phyloP scores from a whole-genome alignment of 179 eudicot genomes.

The Gypsophila paniculata region DNA sequence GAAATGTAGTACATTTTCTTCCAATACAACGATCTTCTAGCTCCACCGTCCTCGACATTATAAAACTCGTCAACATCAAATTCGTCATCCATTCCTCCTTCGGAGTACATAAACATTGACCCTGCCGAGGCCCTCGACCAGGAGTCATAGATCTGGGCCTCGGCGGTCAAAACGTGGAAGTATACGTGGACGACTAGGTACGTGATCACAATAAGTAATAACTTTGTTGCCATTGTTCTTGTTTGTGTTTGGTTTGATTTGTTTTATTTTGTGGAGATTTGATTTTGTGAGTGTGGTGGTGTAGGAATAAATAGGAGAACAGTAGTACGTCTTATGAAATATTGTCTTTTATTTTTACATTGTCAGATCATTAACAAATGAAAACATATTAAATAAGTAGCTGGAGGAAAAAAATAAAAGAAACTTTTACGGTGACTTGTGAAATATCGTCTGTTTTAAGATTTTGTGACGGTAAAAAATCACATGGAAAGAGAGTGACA shows the following conservation, averaged over 20 bases:
- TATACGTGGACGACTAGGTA: constrained; percentile 1
- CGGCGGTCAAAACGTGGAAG: constrained; percentile 1
- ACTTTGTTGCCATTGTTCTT: constrained; percentile 9
- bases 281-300: not conserved
- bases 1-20: constrained; percentile 26
- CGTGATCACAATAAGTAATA: not conserved
- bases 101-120: constrained; percentile 5
- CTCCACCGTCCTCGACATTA: not conserved
- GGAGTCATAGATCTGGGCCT: constrained; percentile 16
- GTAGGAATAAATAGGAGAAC: not conserved
- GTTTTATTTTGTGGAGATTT: not conserved
- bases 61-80: not conserved
- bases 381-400: too few species aligned
- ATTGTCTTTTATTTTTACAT: too few species aligned
- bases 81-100: not conserved
- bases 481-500: not conserved
- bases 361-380: too few species aligned
- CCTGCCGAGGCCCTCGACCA: constrained; percentile 12
- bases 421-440: not conserved
- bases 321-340: too few species aligned
- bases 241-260: not conserved
- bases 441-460: too few species aligned
- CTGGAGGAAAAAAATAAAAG: not conserved
- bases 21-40: constrained; percentile 33
- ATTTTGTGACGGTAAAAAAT: not conserved